Conservation (phyloP, 2,329 filamentous ascomycete species). For the Juglanconis oblonga region DNA sequence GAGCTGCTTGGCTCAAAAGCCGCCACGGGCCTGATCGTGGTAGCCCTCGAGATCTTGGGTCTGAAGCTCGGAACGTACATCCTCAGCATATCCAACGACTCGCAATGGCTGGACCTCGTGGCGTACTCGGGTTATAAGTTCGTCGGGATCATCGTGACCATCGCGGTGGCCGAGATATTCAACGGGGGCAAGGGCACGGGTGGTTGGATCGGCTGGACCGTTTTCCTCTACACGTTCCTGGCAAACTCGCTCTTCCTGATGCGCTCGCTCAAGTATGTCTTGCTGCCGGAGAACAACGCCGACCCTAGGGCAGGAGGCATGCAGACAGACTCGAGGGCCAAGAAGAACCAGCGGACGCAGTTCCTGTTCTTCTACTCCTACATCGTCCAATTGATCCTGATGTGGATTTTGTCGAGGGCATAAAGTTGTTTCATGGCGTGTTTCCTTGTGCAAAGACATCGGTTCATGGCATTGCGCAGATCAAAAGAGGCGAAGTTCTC, state of each 20-base stretch:
- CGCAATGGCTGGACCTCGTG: slow-evolving; percentile 87
- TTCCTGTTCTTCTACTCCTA: slow-evolving; percentile 95
- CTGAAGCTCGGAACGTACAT: slow-evolving; percentile 93
- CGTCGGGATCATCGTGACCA: slow-evolving; percentile 89
- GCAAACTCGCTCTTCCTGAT: slow-evolving; percentile 96
- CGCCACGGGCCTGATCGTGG: slow-evolving; percentile 76
- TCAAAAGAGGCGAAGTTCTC: not conserved
- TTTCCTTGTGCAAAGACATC: not conserved
- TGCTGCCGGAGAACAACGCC: slow-evolving; percentile 77
- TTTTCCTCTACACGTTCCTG: slow-evolving; percentile 88
- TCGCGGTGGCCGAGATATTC: slow-evolving; percentile 73
- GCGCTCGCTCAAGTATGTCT: slow-evolving; percentile 90
- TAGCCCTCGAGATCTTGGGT: slow-evolving; percentile 83
- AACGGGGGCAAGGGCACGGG: slow-evolving; percentile 79
- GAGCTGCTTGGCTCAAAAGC: slow-evolving; percentile 90
- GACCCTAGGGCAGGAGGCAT: slow-evolving; percentile 60
- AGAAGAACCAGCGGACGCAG: slow-evolving; percentile 83
- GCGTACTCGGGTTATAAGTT: slow-evolving; percentile 99
- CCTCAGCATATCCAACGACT: slow-evolving; percentile 88
- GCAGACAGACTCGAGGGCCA: slow-evolving; percentile 73
- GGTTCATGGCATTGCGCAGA: not conserved
- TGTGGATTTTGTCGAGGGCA: slow-evolving; percentile 67
- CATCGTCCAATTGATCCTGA: slow-evolving; percentile 88
- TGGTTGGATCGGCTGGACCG: slow-evolving; percentile 81
- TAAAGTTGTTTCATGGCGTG: slow-evolving; percentile 24